Conservation (phyloP, 2,329 filamentous ascomycete genomes). For the Arthrobotrys pseudoclavata region DNA sequence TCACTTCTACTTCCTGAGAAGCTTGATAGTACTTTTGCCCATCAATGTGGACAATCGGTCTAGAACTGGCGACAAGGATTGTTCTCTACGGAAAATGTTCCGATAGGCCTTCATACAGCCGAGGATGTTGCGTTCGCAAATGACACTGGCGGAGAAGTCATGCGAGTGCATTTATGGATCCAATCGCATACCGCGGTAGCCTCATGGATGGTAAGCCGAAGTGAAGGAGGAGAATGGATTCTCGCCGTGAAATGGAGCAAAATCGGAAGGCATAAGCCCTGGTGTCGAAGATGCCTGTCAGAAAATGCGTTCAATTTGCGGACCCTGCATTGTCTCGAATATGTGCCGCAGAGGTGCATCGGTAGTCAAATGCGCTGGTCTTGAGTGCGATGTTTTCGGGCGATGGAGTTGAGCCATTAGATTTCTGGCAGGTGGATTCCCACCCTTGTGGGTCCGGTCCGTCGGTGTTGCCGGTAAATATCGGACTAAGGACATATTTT, state of each 20-base stretch:
- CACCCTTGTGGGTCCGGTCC: background rate
- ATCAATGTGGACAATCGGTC: background rate
- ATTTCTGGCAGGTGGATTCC: background rate
- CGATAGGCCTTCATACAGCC: constrained; percentile 3
- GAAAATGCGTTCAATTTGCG: background rate
- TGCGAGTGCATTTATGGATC: background rate
- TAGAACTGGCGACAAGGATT: background rate
- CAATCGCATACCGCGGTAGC: background rate
- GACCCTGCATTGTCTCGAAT: background rate
- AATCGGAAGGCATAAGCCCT: background rate
- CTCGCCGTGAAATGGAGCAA: too few relatives aligned
- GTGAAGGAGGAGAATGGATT: background rate
- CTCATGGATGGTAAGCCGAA: background rate
- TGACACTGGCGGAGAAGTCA: background rate
- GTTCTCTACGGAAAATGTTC: constrained; percentile 2
- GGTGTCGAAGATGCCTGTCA: background rate
- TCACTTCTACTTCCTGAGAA: background rate
- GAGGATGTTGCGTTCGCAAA: background rate
- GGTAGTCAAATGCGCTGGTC: background rate
- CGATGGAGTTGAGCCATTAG: too few relatives aligned
- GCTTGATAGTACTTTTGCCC: background rate
- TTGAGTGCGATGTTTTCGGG: background rate
- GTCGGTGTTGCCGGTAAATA: background rate
- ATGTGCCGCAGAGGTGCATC: background rate
- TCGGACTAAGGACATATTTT: background rate